A percentile compares a stretch with the other conserved stretches of the same genome.
Evolutionary conservation across 345 rosid species (phyloP).

Genomic region (Ceriops decandra): DNA sequence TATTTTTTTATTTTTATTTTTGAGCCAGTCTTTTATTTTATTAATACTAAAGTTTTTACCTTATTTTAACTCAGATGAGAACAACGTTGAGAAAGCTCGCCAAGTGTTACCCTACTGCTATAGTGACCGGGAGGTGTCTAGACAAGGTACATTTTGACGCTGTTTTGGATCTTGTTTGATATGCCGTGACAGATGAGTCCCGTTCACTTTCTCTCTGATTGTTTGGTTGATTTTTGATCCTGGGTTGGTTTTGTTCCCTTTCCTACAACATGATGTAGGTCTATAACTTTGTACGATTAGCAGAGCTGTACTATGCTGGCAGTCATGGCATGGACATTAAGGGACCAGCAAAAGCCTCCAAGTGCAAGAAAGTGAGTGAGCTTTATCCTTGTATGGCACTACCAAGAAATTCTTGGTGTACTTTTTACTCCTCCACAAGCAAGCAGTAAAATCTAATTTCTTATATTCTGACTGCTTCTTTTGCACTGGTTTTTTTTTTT

Average conservation of each 20-base stretch:
- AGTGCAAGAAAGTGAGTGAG: constrained; percentile 44
- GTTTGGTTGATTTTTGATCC: background rate
- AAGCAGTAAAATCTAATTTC: background rate
- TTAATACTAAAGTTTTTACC: background rate
- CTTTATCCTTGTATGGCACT: background rate
- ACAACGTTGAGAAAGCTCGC: constrained; percentile 57
- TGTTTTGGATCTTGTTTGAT: background rate
- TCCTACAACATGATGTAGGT: constrained; percentile 34
- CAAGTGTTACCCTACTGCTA: constrained; percentile 64
- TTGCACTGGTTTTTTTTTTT: background rate
- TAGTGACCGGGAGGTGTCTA: constrained; percentile 76
- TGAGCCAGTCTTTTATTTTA: background rate
- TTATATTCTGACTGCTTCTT: background rate
- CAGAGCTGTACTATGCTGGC: constrained; percentile 83
- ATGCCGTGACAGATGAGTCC: background rate
- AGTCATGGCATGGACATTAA: constrained; percentile 96
- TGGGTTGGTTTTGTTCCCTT: background rate
- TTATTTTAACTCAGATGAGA: constrained; percentile 51
- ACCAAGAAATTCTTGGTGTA: background rate
- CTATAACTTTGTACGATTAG: constrained; percentile 60
- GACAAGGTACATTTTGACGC: constrained; percentile 58
- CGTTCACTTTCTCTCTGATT: background rate
- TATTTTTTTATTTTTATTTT: background rate
- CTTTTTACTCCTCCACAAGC: background rate
- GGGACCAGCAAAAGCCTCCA: constrained; percentile 42